phyloP scores from a whole-genome alignment of 768 basidiomycete species.

The Tubosaeta brunneosetosa region DNA sequence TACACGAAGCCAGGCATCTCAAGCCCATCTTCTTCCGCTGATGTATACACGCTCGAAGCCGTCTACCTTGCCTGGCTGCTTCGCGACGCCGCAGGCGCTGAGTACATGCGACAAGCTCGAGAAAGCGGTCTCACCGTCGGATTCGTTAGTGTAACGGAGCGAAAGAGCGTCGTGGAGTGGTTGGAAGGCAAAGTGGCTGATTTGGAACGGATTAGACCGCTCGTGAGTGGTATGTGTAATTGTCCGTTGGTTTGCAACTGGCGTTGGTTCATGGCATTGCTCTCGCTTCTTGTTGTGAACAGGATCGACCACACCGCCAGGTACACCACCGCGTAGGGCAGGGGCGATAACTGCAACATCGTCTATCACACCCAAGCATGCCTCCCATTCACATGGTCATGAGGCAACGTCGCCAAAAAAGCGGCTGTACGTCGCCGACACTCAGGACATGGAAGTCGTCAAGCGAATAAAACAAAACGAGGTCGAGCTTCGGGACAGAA shows the following conservation, averaged over 20 bases:
- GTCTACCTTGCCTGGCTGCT: slow-evolving; percentile 83
- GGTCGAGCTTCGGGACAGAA: slow-evolving; percentile 79
- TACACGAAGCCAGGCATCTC: slow-evolving; percentile 61
- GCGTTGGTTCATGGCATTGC: background rate
- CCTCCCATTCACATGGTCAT: slow-evolving; percentile 16
- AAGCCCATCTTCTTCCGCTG: slow-evolving; percentile 26
- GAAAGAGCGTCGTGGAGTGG: slow-evolving; percentile 84
- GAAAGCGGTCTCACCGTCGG: slow-evolving; percentile 68
- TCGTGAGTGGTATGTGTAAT: slow-evolving; percentile 16
- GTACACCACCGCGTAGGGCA: slow-evolving; percentile 43
- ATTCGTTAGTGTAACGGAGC: slow-evolving; percentile 82
- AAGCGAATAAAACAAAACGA: slow-evolving; percentile 75
- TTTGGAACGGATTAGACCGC: slow-evolving; percentile 24
- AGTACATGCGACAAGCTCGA: slow-evolving; percentile 85
- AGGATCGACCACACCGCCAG: slow-evolving; percentile 60
- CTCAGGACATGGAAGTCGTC: slow-evolving; percentile 75
- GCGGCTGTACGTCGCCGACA: slow-evolving; percentile 73
- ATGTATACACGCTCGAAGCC: slow-evolving; percentile 76
- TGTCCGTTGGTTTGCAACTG: background rate
- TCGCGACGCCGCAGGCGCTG: slow-evolving; percentile 66
- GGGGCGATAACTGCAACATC: slow-evolving; percentile 12
- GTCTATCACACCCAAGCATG: slow-evolving; percentile 22
- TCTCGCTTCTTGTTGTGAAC: slow-evolving; percentile 2
- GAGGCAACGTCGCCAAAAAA: slow-evolving; percentile 51
- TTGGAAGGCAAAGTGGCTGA: slow-evolving; percentile 50